Base-by-base conservation (phyloP, 106 monocot species). In the Chionographis japonica region DNA sequence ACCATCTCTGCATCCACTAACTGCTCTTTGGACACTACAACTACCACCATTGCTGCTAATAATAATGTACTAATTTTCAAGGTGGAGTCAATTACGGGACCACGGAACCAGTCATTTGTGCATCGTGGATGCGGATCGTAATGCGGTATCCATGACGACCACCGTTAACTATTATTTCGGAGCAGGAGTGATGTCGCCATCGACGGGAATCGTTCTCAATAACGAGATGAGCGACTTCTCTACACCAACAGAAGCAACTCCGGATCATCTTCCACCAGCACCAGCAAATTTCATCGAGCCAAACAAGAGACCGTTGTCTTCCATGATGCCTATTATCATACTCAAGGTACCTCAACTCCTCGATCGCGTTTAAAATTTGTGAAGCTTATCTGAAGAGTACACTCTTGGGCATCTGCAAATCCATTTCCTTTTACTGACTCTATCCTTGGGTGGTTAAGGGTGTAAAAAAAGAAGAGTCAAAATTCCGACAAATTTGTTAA, bases 151-250 rank as follows among this genome's bases (percentile, higher is more conserved):
- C 3, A 74, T 93, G 87, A 98, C 98, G 15, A 90, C 52, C 9
- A 98, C 98, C 2, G 77, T 98, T 8, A 98, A 98, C 66, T 68
- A 18, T 20, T 77, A 67, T 55, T 98, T 98, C 69, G 98, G 98
- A 2, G 74, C 86, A 16, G 63, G 63, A 6, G 71, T 98, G 57
- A 72, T 93, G n/a, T 93, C 87, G 36, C 90, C 87, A 4, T 85
- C 87, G 12, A 98, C 93, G 12, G 98, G 98, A 14, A 88, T 98
- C 43, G 83, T 98, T 52, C 68, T 89, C 5, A 98, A 98, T 64
- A 88, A 98, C 68, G 98, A 98, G 78, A 98, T 98, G 98, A 81
- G 79, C 40, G 98, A 98, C 52, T 98, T 98, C 80, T 98, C 98
- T 3, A 68, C 37, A 15, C 98, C 98, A 1, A 54, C 62, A 12